A percentile compares a stretch with the other conserved stretches of the same genome.
These are phyloP conservation scores for Phytophthora nicotianae DNA, from an alignment of 352 stramenopile genomes.

Conservation along the genomic window DNA sequence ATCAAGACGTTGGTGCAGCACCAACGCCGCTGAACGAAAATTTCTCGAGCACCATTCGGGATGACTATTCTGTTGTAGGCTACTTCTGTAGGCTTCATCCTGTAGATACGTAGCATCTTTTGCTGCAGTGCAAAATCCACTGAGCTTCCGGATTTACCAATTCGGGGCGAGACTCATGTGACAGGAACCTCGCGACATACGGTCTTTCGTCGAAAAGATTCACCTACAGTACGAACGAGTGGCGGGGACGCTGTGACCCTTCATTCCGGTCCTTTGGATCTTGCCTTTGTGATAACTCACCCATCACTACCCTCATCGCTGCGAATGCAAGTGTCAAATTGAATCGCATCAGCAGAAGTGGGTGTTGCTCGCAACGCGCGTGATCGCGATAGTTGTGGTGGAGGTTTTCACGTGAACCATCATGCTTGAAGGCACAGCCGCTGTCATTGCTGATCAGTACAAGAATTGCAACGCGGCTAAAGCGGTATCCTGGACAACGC, in stretches of 20 bases:
- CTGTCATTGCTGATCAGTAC: too few relatives aligned
- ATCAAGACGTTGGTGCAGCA: neutral
- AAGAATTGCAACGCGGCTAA: too few relatives aligned
- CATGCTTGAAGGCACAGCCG: too few relatives aligned
- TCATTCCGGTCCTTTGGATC: neutral
- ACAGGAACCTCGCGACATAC: slow-evolving; percentile 3
- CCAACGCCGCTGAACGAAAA: too few relatives aligned
- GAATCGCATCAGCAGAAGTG: too few relatives aligned
- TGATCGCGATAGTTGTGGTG: too few relatives aligned
- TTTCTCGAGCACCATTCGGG: too few relatives aligned
- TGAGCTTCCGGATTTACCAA: neutral
- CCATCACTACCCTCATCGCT: neutral
- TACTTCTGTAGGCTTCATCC: neutral
- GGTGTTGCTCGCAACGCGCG: too few relatives aligned
- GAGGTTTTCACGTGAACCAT: too few relatives aligned
- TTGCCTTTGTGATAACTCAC: neutral
- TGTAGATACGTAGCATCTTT: neutral
- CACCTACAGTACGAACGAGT: slow-evolving; percentile 12
- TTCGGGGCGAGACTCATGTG: neutral
- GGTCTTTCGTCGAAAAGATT: neutral
- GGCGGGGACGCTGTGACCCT: neutral
- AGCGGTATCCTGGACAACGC: too few relatives aligned
- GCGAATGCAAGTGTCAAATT: too few relatives aligned
- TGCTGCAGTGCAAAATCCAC: neutral
- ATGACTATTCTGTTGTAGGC: too few relatives aligned